Evolutionary conservation across 345 rosid species (phyloP).

Genomic region (Sonneratia caseolaris): DNA sequence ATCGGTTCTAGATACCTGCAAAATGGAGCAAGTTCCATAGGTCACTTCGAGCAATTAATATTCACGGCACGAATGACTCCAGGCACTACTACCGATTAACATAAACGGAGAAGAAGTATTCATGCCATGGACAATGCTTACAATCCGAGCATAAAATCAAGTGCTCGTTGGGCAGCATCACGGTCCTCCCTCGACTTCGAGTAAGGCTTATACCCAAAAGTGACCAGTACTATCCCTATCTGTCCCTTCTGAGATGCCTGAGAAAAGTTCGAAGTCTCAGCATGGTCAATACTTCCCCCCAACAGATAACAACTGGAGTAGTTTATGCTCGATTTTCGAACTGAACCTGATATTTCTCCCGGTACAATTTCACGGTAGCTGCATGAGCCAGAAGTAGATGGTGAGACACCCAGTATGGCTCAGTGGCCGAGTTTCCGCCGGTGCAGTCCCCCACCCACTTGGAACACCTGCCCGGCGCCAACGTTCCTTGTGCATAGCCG

Average conservation of each 20-base stretch:
- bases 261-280: neutral
- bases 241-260: constrained; percentile 34
- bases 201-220: constrained; percentile 33
- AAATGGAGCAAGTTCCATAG: neutral
- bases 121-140: constrained; percentile 3
- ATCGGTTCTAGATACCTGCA: constrained; percentile 14
- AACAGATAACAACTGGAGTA: neutral
- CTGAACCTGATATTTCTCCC: constrained; percentile 28
- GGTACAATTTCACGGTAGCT: constrained; percentile 21
- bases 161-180: constrained; percentile 24
- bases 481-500: constrained; percentile 12
- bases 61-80: no score
- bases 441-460: constrained; percentile 27
- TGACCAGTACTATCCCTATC: constrained; percentile 36
- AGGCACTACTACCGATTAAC: no score
- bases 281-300: neutral
- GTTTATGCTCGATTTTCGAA: neutral
- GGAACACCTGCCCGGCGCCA: constrained; percentile 33
- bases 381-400: constrained; percentile 36
- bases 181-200: constrained; percentile 15
- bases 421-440: constrained; percentile 26
- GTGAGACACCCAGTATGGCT: constrained; percentile 32
- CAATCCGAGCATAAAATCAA: constrained; percentile 38
- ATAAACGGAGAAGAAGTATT: neutral
- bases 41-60: no score